Percentiles rank a stretch among this genome's conserved stretches.
Evolutionary conservation across 2,329 filamentous ascomycete species (phyloP).

Genomic region (Microcyclosporella mali): DNA sequence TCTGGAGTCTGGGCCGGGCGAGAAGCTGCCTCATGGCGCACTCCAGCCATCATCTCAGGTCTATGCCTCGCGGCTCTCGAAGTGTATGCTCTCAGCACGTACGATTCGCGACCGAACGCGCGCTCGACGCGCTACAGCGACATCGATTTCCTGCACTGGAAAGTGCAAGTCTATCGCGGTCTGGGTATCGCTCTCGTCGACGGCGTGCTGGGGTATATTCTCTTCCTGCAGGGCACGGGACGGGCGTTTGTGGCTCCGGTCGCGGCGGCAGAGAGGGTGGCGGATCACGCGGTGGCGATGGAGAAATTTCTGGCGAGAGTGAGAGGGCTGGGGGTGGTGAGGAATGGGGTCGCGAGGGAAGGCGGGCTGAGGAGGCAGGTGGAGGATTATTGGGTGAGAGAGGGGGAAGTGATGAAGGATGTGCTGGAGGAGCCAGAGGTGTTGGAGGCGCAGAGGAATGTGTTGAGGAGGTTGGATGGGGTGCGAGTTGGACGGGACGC

Average conservation of each 20-base stretch:
- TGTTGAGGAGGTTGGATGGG: conserved; percentile 60
- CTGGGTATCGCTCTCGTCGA: conserved; percentile 62
- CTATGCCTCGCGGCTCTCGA: conserved; percentile 58
- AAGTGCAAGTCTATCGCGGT: conserved; percentile 56
- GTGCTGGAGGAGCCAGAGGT: conserved; percentile 76
- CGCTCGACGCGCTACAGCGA: conserved; percentile 55
- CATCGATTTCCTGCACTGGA: conserved; percentile 67
- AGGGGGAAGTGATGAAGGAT: conserved; percentile 64
- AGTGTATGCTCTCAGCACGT: conserved; percentile 57
- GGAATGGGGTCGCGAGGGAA: conserved; percentile 74
- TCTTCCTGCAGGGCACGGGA: conserved; percentile 75
- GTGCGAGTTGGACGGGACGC: conserved; percentile 56
- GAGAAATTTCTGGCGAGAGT: conserved; percentile 59
- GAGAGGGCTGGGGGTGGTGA: conserved; percentile 65
- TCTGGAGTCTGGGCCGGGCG: conserved; percentile 59
- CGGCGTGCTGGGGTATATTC: conserved; percentile 52
- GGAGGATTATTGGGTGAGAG: conserved; percentile 73
- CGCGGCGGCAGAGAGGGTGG: conserved; percentile 59
- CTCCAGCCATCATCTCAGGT: conserved; percentile 59
- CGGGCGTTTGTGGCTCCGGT: conserved; percentile 64
- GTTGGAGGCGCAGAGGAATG: conserved; percentile 63
- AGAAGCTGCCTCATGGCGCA: conserved; percentile 63
- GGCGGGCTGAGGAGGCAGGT: conserved; percentile 59
- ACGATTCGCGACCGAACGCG: conserved; percentile 60
- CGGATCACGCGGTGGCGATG: conserved; percentile 52